Evolutionary conservation across 306 rosid genomes (phyloP), one percentile per base, ranked within the genome.

Genomic region (Ochetophila trinervis): DNA sequence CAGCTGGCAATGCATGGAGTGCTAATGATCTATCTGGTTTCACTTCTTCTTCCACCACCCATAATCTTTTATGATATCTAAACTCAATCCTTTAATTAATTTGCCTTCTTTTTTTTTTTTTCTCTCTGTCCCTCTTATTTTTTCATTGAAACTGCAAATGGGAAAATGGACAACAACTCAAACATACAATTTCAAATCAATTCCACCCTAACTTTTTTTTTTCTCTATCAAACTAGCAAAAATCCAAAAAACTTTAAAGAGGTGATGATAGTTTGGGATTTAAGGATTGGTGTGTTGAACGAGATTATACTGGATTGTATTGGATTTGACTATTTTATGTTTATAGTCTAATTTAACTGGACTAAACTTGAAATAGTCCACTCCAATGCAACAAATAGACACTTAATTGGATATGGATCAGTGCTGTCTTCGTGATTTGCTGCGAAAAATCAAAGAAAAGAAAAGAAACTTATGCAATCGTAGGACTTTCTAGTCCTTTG

Each of bases 1-100:
- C 72, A 64, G 72, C 49, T 27, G 71, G 70, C 17, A 83, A 62
- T 79, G 82, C 86, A 72, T 88, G 97, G 97, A 79, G 63, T 49
- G 53, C n/a, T 18, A 14, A 12, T 61, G 83, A 84, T 63, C 71
- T 80, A 67, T 86, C 89, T 55, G 79, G 79, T 80, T 88, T 91
- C 82, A 55, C 78, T 53, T 78, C 86, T 12, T 76, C 86, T 12
- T 76, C 94, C 24, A 70, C 83, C 21, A 73, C 59, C 51, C 88
- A 84, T n/a, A n/a, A n/a, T 67, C 71, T 82, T 50, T 68, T 85
- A 65, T 84, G 82, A 85, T 63, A 17, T 63, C 59, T 10, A 19
- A 35, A 60, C 45, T 44, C 35, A 66, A 76, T 61, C 74, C 37
- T 23, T 57, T 53, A n/a, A n/a, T n/a, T n/a, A n/a, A n/a, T 49